Percentiles rank a stretch among this genome's conserved stretches.
Conservation (phyloP, 1,284 basidiomycete species). For the Boletus nobilissimus region DNA sequence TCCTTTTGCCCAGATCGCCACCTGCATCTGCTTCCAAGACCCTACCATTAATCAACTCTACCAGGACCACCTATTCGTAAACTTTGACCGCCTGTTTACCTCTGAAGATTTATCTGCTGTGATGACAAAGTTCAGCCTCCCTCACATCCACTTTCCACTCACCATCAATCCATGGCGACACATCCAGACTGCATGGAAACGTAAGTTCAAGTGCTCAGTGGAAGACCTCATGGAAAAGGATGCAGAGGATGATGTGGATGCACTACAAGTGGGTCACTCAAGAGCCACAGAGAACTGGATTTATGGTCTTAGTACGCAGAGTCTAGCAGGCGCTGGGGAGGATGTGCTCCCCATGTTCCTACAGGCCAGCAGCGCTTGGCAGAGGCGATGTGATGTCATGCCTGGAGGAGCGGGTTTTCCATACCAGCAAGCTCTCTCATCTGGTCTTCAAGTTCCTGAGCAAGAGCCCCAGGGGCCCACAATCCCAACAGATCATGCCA, state of each 20-base stretch:
- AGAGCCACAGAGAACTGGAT: conserved; percentile 38
- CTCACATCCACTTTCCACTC: conserved; percentile 20
- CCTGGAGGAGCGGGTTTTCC: conserved; percentile 12
- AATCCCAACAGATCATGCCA: too few species aligned
- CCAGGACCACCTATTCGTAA: conserved; percentile 38
- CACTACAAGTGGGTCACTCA: conserved; percentile 43
- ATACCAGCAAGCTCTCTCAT: not conserved
- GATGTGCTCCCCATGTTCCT: conserved; percentile 45
- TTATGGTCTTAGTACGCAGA: conserved; percentile 36
- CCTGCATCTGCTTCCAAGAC: conserved; percentile 10
- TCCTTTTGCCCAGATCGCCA: conserved; percentile 40
- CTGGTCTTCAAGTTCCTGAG: too few species aligned
- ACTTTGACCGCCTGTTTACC: conserved; percentile 38
- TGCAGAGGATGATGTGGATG: conserved; percentile 23
- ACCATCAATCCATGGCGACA: conserved; percentile 42
- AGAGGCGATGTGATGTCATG: conserved; percentile 25
- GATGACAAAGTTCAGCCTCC: conserved; percentile 19
- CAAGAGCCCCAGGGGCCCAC: too few species aligned
- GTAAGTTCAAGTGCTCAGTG: conserved; percentile 25
- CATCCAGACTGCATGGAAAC: conserved; percentile 40
- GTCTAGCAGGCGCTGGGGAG: conserved; percentile 38
- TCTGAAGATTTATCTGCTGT: conserved; percentile 30
- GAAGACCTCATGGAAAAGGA: conserved; percentile 22
- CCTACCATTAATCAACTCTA: conserved; percentile 24
- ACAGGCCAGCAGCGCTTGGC: conserved; percentile 44